Evolutionary conservation across 495 filamentous ascomycete species (phyloP).

Genomic region (Thermochaetoides thermophila): DNA sequence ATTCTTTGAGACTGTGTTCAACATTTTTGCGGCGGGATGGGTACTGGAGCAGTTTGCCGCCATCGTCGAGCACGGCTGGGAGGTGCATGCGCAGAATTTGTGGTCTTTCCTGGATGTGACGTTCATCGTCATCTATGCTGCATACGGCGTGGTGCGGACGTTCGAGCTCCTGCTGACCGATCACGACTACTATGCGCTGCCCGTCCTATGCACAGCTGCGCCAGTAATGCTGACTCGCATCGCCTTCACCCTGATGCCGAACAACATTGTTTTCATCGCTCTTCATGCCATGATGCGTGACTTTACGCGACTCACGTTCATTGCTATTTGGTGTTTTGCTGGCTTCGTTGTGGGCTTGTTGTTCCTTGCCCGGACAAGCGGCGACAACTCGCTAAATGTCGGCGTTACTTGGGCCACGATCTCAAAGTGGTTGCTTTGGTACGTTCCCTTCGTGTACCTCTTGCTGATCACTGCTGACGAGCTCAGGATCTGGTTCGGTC

Average conservation of each 20-base stretch:
- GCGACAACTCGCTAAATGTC: slow-evolving; percentile 14
- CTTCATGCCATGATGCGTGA: slow-evolving; percentile 52
- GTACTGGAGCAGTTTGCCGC: slow-evolving; percentile 47
- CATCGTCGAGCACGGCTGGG: slow-evolving; percentile 53
- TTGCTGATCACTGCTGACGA: background rate
- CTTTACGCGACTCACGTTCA: slow-evolving; percentile 44
- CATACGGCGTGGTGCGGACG: slow-evolving; percentile 40
- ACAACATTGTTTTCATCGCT: slow-evolving; percentile 53
- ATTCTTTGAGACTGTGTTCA: slow-evolving; percentile 36
- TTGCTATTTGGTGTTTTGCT: slow-evolving; percentile 50
- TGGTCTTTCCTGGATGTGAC: slow-evolving; percentile 54
- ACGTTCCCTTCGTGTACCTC: background rate
- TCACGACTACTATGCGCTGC: slow-evolving; percentile 33
- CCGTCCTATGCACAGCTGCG: slow-evolving; percentile 44
- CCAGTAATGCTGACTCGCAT: slow-evolving; percentile 47
- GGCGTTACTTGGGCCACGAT: slow-evolving; percentile 34
- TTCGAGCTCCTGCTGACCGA: slow-evolving; percentile 27
- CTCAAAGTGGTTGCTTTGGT: slow-evolving; percentile 50
- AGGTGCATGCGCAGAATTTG: slow-evolving; percentile 51
- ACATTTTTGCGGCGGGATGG: slow-evolving; percentile 44
- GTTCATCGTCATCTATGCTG: slow-evolving; percentile 39
- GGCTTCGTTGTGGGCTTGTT: slow-evolving; percentile 48
- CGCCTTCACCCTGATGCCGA: slow-evolving; percentile 50
- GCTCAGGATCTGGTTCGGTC: slow-evolving; percentile 46
- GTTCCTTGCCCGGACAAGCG: slow-evolving; percentile 33